Evolutionary conservation across 2,329 filamentous ascomycete genomes (phyloP), one percentile per base, ranked within the genome.

Genomic region (Pseudocercospora musae): DNA sequence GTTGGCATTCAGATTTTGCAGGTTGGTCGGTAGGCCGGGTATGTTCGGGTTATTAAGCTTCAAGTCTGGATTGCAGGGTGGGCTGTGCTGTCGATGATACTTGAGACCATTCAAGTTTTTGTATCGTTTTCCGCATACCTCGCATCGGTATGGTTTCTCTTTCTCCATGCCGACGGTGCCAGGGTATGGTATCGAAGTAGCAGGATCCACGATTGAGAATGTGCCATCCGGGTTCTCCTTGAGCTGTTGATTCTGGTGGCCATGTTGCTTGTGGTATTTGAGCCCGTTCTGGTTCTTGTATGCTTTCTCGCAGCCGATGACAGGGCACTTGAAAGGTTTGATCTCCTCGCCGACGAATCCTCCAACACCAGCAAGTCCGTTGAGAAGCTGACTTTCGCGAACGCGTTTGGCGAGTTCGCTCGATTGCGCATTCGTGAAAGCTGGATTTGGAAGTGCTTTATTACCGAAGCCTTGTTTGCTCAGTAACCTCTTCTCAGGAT

Each of bases 201-300:
- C 91, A 0, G 95, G 95, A 71, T 99, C 96, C 57, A 99, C 94
- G 69, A 99, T 99, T 0, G 94, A 98, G 75, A 96, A 98, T 1
- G 95, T 97, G 57, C 95, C 95, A 73, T 99, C 95, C 15, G 91
- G 90, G 71, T 99, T 99, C 76, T 97, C 93, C 74, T 97, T 93
- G 63, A 99, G 84, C 76, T 96, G 92, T 76, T 99, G 95, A 66
- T 94, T 98, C 73, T 96, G 92, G 76, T 99, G 95, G 18, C 95
- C 95, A 72, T 99, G 95, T 77, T 87, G 70, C 79, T 89, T 89
- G 78, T 89, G 87, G 71, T 92, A 99, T 85, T 98, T 99, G 60
- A 99, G 83, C 55, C 95, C 95, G 70, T 99, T 99, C 76, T 98
- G 95, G 77, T 99, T 99, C 84, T 99, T 99, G 81, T 99, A 99